Base-by-base conservation (phyloP, 164 flowering plant genomes). In the Vitis cinerea region DNA sequence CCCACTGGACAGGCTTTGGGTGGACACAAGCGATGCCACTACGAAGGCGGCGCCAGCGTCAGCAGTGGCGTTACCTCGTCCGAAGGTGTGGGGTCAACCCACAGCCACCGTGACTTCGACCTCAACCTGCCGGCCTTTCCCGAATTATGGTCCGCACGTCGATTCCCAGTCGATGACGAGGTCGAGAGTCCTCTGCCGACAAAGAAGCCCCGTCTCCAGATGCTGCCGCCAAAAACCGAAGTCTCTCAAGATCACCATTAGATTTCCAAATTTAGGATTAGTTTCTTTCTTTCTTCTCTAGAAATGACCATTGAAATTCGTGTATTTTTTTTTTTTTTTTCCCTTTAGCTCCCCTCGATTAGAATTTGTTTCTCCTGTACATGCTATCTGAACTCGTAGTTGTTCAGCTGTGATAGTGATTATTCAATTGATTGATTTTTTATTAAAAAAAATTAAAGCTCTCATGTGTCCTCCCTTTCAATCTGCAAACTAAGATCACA, bases 21-120 rank as follows among this genome's bases (percentile, higher is more conserved):
- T 19, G 91, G 91, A 0, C 91, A 87, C 84, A 87, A 87, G 76
- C 79, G 91, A 8, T 71, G 91, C 59, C 91, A 87, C 88, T 87
- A 87, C 78, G 91, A 87, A 3, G 91, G 91, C 63, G 79, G 71
- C 14, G 30, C 14, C 49, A 44, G 71, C 8, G 65, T 29, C 15
- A 55, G 49, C 11, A 57, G 19, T 19, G 53, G 44, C 30, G 30
- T 10, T 19, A 51, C 62, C 49, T n/a, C 57, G 0, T 19, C 29
- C 27, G 27, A 23, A 23, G 27, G 27, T 23, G 27, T 23, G 29
- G 59, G 59, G 10, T 29, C 64, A 58, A 51, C 14, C 37, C 14
- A 59, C 71, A 48, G 48, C 50, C 54, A 69, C 70, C 81, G 83
- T 3, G 79, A 72, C 17, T 85, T 87, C 67, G 91, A 87, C 73